Conservation (phyloP, 305 asterid genomes). For the Euphrasia arctica region DNA sequence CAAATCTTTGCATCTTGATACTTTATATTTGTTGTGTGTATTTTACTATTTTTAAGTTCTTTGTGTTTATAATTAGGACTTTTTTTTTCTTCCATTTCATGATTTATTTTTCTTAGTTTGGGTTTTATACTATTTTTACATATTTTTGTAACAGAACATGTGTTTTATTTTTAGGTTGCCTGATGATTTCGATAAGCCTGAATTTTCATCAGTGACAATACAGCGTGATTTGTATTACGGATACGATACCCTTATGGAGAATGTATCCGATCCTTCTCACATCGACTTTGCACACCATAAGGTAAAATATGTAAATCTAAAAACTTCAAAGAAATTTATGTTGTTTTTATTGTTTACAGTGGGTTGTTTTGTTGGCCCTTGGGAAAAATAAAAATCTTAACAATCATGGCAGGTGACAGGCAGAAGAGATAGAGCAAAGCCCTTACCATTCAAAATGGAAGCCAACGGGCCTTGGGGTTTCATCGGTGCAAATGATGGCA, state of each 20-base stretch:
- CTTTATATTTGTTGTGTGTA: no score
- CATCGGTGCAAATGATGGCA: slow-evolving; percentile 79
- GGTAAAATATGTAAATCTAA: slow-evolving; percentile 37
- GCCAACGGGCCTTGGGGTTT: slow-evolving; percentile 88
- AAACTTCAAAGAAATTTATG: neutral
- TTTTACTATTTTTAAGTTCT: neutral
- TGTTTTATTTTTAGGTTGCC: slow-evolving; percentile 66
- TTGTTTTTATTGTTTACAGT: neutral
- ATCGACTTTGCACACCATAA: slow-evolving; percentile 98
- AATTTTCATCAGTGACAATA: slow-evolving; percentile 86
- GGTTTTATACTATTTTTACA: neutral
- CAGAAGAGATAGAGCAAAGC: slow-evolving; percentile 94
- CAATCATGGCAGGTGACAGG: slow-evolving; percentile 95
- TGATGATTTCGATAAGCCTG: slow-evolving; percentile 87
- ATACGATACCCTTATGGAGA: slow-evolving; percentile 98
- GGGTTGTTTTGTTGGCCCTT: neutral
- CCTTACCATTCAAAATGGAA: slow-evolving; percentile 90
- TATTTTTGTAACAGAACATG: no score
- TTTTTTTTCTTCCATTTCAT: slow-evolving; percentile 3
- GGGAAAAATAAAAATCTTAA: no score
- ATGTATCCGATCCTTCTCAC: slow-evolving; percentile 98
- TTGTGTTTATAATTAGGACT: slow-evolving; percentile 20
- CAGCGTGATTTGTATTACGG: slow-evolving; percentile 96
- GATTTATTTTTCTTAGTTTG: neutral
- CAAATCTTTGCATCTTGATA: slow-evolving; percentile 12